phyloP scores from a whole-genome alignment of 2,329 filamentous ascomycete species.

The Ceratocystis cacaofunesta region DNA sequence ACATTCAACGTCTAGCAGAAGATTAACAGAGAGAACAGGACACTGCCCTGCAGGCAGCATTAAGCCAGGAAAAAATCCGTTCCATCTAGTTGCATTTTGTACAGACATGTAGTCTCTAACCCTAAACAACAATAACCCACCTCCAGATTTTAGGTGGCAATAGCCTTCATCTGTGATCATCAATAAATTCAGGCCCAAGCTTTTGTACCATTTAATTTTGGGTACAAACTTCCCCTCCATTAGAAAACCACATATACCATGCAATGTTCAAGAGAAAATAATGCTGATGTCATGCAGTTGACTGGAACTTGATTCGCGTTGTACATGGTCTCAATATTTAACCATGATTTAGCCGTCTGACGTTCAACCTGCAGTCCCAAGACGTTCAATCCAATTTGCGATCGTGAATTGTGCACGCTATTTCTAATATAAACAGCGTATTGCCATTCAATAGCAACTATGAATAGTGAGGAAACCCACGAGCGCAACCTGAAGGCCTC shows the following conservation, averaged over 20 bases:
- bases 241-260: no score
- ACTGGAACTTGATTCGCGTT: neutral
- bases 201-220: neutral
- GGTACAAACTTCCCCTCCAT: neutral
- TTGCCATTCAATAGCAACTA: neutral
- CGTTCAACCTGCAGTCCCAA: neutral
- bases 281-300: neutral
- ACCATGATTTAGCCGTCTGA: slow-evolving; percentile 7
- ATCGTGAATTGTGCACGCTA: no score
- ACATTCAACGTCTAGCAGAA: neutral
- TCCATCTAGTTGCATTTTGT: no score
- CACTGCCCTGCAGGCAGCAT: neutral
- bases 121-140: neutral
- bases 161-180: neutral
- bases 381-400: neutral
- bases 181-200: neutral
- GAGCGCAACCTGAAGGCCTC: slow-evolving; percentile 49
- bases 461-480: slow-evolving; percentile 26
- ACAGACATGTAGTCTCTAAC: neutral
- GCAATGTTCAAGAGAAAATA: neutral
- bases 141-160: neutral
- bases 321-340: neutral
- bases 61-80: no score
- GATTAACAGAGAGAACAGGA: neutral
- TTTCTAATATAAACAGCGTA: no score